Evolutionary conservation across 805 yeast species (phyloP).

Genomic region (Yarrowia divulgata): DNA sequence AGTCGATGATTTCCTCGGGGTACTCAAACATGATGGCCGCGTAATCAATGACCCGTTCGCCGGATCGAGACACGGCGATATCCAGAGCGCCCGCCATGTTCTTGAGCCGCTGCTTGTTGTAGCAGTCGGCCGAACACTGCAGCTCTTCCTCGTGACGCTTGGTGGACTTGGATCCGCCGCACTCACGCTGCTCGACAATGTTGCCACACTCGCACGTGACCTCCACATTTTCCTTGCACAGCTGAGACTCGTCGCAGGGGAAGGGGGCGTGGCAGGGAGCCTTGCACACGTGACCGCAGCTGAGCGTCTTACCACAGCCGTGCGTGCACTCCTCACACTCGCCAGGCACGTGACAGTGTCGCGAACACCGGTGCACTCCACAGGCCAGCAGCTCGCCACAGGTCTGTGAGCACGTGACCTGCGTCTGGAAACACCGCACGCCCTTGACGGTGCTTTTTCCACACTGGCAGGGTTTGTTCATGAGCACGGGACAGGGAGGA

Average conservation of each 20-base stretch:
- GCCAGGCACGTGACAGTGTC: slow-evolving; percentile 64
- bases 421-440: slow-evolving; percentile 71
- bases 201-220: slow-evolving; percentile 73
- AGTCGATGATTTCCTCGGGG: slow-evolving; percentile 53
- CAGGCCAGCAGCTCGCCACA: slow-evolving; percentile 62
- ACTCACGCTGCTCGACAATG: slow-evolving; percentile 56
- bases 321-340: slow-evolving; percentile 70
- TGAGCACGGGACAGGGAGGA: slow-evolving; percentile 76
- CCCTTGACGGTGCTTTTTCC: slow-evolving; percentile 64
- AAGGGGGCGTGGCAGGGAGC: slow-evolving; percentile 68
- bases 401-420: slow-evolving; percentile 70
- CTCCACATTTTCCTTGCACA: slow-evolving; percentile 55
- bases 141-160: slow-evolving; percentile 52
- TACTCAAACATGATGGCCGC: slow-evolving; percentile 42
- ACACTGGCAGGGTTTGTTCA: slow-evolving; percentile 67
- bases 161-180: slow-evolving; percentile 60
- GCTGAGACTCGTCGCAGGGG: slow-evolving; percentile 58
- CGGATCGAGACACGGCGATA: slow-evolving; percentile 48
- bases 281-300: slow-evolving; percentile 75
- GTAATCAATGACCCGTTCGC: slow-evolving; percentile 43
- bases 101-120: slow-evolving; percentile 62
- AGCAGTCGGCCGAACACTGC: slow-evolving; percentile 77
- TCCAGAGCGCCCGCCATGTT: slow-evolving; percentile 69
- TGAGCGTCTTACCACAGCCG: slow-evolving; percentile 60
- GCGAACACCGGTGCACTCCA: slow-evolving; percentile 61